Conservation (phyloP, 371 early-diverging fungal species). For the Rhizopus sp. region DNA sequence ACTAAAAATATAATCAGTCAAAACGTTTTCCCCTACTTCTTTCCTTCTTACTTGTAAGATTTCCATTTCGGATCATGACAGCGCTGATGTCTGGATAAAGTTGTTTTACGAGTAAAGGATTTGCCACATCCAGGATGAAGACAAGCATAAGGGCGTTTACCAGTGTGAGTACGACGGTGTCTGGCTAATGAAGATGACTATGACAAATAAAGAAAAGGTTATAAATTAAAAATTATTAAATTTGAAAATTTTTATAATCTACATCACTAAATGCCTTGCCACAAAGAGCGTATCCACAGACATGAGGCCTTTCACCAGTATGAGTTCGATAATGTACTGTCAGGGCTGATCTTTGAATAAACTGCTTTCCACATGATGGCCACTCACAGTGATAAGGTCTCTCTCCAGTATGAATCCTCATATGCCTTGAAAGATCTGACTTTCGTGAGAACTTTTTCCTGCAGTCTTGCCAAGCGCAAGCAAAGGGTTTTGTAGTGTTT, state of each 20-base stretch:
- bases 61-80: slow-evolving; percentile 47
- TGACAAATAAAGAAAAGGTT: neutral
- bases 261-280: slow-evolving; percentile 65
- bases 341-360: slow-evolving; percentile 82
- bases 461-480: slow-evolving; percentile 68
- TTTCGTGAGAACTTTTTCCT: slow-evolving; percentile 78
- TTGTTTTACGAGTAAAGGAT: slow-evolving; percentile 70
- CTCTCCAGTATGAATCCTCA: slow-evolving; percentile 75
- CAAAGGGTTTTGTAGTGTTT: slow-evolving; percentile 51
- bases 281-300: slow-evolving; percentile 63
- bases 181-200: slow-evolving; percentile 50
- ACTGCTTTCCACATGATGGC: slow-evolving; percentile 70
- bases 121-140: slow-evolving; percentile 53
- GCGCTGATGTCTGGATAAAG: slow-evolving; percentile 66
- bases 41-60: slow-evolving; percentile 23
- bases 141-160: slow-evolving; percentile 50
- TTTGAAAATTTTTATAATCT: slow-evolving; percentile 20
- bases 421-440: slow-evolving; percentile 77
- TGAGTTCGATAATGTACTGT: slow-evolving; percentile 80
- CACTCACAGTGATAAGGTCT: slow-evolving; percentile 67
- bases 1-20: neutral
- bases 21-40: neutral
- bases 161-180: slow-evolving; percentile 54
- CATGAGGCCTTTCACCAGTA: slow-evolving; percentile 79
- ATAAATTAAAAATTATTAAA: neutral